Base-by-base conservation (phyloP, 108 stramenopile species). In the Skeletonema menzelii region DNA sequence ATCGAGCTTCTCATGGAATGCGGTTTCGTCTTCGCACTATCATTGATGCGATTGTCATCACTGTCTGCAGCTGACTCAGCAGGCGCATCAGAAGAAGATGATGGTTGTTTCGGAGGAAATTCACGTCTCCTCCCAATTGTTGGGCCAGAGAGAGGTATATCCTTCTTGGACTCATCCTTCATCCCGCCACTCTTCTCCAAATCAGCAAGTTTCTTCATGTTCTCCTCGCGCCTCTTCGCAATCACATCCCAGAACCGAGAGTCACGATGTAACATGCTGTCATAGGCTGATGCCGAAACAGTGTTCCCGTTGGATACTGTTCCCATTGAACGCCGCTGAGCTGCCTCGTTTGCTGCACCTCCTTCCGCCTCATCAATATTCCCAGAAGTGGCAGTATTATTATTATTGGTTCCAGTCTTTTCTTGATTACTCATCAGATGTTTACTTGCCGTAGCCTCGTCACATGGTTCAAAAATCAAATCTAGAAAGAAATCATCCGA, bases 401-500 rank as follows among this genome's bases (percentile, higher is more conserved):
- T 40, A 24, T 1, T 44, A 40, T 13, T 13, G 12, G 14, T 59
- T 15, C 28, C 57, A 59, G 76, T 59, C 44, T 70, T 68, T 65
- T 75, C 72, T 38, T 24, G 35, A 46, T 30, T 61, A 28, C 62
- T 59, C 32, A 77, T 73, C 40, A 89, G 66, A 70, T 88, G 82
- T 57, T 87, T 85, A 27, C 82, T 83, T 3, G 87, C 88, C 49
- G 74, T 84, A 42, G 89, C 88, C 11, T 86, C 80, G 70, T 90
- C 88, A n/a, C 88, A 86, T 20, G 96, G 84, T 63, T 94, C 98
- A 70, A 99, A 98, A 44, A 97, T 96, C 38, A 97, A 75, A 76
- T 99, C 98, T 31, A 99, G 30, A 82, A 94, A 97, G 68, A 97
- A 97, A 60, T 95, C 95, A 64, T 95, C 91, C 12, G 88, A 70